A percentile compares a stretch with the other conserved stretches of the same genome.
Evolutionary conservation across 225 moss, liverwort and hornwort genomes (phyloP).

Genomic region (Bryoerythrophyllum caledonicum): DNA sequence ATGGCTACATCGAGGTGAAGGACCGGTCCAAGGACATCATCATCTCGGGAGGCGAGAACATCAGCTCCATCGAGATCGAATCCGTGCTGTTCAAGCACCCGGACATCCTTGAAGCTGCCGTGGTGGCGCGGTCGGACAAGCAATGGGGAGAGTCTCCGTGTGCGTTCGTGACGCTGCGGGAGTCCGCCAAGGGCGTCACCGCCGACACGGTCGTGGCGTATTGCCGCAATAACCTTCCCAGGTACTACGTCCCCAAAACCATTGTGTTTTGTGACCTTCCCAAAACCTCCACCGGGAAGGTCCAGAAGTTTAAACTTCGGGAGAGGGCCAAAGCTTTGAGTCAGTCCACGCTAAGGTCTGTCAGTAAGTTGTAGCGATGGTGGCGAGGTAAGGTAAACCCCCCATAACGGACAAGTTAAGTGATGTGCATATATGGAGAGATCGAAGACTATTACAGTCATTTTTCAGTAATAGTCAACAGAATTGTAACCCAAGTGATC

Average conservation of each 20-base stretch:
- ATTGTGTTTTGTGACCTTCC: conserved; percentile 68
- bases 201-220: conserved; percentile 47
- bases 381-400: neutral
- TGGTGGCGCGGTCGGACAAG: conserved; percentile 70
- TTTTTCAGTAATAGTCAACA: no score
- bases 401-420: no score
- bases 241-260: conserved; percentile 63
- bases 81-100: conserved; percentile 70
- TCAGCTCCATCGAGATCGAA: conserved; percentile 87
- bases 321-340: conserved; percentile 45
- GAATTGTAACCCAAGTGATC: no score
- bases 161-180: conserved; percentile 67
- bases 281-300: conserved; percentile 80
- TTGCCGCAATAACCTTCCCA: conserved; percentile 54
- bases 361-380: conserved; percentile 33
- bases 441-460: no score
- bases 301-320: conserved; percentile 66
- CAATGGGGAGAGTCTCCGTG: conserved; percentile 83
- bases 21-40: conserved; percentile 89
- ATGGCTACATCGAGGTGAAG: conserved; percentile 82
- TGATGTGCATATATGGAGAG: no score
- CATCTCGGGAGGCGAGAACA: conserved; percentile 88
- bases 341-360: neutral
- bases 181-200: conserved; percentile 32
- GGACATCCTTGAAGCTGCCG: conserved; percentile 70